These are phyloP conservation scores for Tieghemiomyces parasiticus DNA, from an alignment of 192 early-diverging fungal species.

Conservation along the genomic window DNA sequence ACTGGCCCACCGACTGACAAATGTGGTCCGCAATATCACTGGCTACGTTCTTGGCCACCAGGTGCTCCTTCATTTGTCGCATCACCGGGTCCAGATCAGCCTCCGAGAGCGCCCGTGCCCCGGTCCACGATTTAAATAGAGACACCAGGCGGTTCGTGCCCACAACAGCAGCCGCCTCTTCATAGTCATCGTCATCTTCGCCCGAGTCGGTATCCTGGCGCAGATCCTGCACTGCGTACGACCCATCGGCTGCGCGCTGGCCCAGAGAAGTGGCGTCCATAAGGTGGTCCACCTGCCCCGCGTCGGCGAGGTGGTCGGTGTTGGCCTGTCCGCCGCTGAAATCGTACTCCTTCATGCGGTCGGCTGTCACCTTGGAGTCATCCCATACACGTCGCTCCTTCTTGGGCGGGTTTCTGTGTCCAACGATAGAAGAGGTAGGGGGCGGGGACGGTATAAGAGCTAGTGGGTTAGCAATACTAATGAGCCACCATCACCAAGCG, in stretches of 20 bases:
- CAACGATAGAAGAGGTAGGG: no score
- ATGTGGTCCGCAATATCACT: slow-evolving; percentile 73
- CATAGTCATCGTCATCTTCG: slow-evolving; percentile 31
- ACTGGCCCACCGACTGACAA: slow-evolving; percentile 57
- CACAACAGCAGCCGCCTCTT: slow-evolving; percentile 18
- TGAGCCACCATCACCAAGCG: no score
- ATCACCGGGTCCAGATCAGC: slow-evolving; percentile 64
- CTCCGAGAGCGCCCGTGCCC: slow-evolving; percentile 51
- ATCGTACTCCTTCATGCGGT: slow-evolving; percentile 29
- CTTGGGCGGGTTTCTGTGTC: slow-evolving; percentile 32
- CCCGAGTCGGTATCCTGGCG: slow-evolving; percentile 39
- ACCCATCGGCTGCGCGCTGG: slow-evolving; percentile 41
- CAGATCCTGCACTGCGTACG: slow-evolving; percentile 67
- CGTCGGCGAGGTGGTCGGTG: background rate
- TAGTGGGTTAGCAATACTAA: no score
- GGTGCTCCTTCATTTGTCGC: slow-evolving; percentile 79
- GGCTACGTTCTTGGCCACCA: slow-evolving; percentile 89
- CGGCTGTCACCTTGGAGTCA: slow-evolving; percentile 26
- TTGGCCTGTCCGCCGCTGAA: slow-evolving; percentile 24
- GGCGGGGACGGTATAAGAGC: no score
- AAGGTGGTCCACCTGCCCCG: slow-evolving; percentile 13
- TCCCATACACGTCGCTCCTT: slow-evolving; percentile 67
- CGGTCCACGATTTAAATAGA: slow-evolving; percentile 55
- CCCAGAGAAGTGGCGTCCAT: slow-evolving; percentile 50
- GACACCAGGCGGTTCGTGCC: slow-evolving; percentile 36